These are phyloP conservation scores for Alternaria atra DNA, from an alignment of 2,329 filamentous ascomycete species.

Conservation along the genomic window DNA sequence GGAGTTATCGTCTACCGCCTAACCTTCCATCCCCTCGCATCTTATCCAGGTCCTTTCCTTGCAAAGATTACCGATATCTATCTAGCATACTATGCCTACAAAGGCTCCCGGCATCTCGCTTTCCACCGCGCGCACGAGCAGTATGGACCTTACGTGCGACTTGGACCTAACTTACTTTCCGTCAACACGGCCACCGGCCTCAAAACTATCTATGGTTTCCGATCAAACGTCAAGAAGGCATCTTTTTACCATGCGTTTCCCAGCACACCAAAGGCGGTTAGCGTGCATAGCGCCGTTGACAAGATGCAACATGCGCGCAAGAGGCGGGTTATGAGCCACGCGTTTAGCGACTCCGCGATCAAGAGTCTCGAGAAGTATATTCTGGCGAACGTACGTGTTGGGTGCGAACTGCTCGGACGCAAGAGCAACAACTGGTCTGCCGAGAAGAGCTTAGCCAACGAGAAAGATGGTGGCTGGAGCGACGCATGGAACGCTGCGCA, in stretches of 20 bases:
- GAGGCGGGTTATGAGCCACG: conserved; percentile 57
- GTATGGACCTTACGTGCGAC: conserved; percentile 78
- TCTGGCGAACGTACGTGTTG: conserved; percentile 54
- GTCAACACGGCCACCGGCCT: conserved; percentile 72
- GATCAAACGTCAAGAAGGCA: conserved; percentile 59
- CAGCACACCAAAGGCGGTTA: conserved; percentile 52
- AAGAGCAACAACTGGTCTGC: conserved; percentile 20
- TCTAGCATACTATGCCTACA: conserved; percentile 72
- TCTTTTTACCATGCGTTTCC: conserved; percentile 60
- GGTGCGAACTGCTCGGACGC: conserved; percentile 47
- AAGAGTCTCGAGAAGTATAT: conserved; percentile 58
- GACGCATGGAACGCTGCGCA: conserved; percentile 55
- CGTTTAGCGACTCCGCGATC: conserved; percentile 58
- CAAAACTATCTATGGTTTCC: conserved; percentile 60
- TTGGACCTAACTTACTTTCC: conserved; percentile 78
- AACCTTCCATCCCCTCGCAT: conserved; percentile 55
- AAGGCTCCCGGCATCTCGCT: conserved; percentile 77
- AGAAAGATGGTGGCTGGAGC: conserved; percentile 51
- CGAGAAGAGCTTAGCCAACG: conserved; percentile 13
- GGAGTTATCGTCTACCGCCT: conserved; percentile 50
- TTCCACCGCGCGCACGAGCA: conserved; percentile 74
- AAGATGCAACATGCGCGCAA: conserved; percentile 58
- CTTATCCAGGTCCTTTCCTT: conserved; percentile 55
- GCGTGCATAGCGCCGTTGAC: conserved; percentile 57
- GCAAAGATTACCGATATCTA: conserved; percentile 51